Percentiles rank a stretch among this genome's conserved stretches.
Conservation (phyloP, 192 early-diverging fungal genomes). For the Coemansia sp. region DNA sequence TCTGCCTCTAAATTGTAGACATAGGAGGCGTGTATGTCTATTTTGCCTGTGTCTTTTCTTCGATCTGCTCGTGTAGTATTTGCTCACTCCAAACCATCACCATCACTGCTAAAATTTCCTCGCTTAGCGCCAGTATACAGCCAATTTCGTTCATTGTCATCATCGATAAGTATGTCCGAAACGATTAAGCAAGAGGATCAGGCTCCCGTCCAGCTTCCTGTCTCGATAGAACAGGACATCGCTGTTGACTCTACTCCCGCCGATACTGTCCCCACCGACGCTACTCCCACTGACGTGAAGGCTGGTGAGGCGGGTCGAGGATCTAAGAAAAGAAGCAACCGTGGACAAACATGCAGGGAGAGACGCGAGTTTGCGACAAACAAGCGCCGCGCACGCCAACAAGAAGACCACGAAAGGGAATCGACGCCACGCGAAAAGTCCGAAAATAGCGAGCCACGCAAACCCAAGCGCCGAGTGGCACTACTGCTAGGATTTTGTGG, state of each 20-base stretch:
- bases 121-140: neutral
- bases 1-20: neutral
- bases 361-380: conserved; percentile 44
- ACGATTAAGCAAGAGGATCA: neutral
- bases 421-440: conserved; percentile 8
- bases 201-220: neutral
- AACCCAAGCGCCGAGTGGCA: conserved; percentile 88
- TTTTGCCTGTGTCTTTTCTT: neutral
- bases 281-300: neutral
- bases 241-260: neutral
- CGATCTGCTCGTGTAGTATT: neutral
- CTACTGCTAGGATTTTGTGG: conserved; percentile 93
- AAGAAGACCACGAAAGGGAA: conserved; percentile 8
- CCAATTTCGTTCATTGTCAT: neutral
- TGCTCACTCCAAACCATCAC: neutral
- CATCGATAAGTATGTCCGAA: conserved; percentile 1
- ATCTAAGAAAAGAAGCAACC: conserved; percentile 19
- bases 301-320: neutral
- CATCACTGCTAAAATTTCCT: neutral
- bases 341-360: conserved; percentile 49
- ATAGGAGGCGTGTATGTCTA: neutral
- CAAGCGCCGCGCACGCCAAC: conserved; percentile 28
- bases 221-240: neutral
- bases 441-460: conserved; percentile 40
- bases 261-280: neutral